phyloP scores from a whole-genome alignment of 805 yeast genomes.

The Zygosaccharomyces siamensis region DNA sequence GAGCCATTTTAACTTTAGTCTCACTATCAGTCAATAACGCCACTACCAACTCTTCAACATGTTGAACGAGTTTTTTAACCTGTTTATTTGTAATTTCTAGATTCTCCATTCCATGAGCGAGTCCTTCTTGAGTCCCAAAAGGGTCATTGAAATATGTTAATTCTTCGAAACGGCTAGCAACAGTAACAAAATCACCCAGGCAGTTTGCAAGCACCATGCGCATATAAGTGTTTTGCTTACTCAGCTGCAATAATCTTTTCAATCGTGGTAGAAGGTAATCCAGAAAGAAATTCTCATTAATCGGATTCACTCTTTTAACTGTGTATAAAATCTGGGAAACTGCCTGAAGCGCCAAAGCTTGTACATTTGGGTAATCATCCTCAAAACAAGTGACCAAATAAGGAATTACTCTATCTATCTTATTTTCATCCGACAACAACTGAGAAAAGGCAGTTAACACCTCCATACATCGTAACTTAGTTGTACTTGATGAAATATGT shows the following conservation, averaged over 20 bases:
- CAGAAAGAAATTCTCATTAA: constrained; percentile 70
- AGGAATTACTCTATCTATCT: constrained; percentile 81
- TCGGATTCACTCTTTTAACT: constrained; percentile 62
- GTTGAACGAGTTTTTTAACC: constrained; percentile 23
- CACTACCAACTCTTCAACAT: constrained; percentile 62
- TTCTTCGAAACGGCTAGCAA: constrained; percentile 59
- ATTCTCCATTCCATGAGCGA: constrained; percentile 17
- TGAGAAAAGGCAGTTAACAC: constrained; percentile 72
- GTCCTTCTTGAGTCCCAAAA: constrained; percentile 15
- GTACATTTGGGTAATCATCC: constrained; percentile 65
- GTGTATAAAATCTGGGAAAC: constrained; percentile 62
- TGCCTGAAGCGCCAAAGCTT: constrained; percentile 57
- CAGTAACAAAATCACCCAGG: constrained; percentile 64
- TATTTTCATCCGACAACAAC: constrained; percentile 72
- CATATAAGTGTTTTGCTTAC: constrained; percentile 42
- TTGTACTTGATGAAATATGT: constrained; percentile 17
- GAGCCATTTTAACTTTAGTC: constrained; percentile 60
- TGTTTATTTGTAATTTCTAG: constrained; percentile 21
- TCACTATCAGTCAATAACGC: constrained; percentile 65
- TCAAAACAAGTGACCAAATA: constrained; percentile 60
- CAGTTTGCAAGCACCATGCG: constrained; percentile 67
- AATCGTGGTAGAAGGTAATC: constrained; percentile 79
- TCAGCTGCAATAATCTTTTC: constrained; percentile 38
- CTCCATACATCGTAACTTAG: constrained; percentile 57
- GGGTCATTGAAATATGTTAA: constrained; percentile 41